Evolutionary conservation across 345 rosid genomes (phyloP), one percentile per base, ranked within the genome.

Genomic region (Heritiera fomes): DNA sequence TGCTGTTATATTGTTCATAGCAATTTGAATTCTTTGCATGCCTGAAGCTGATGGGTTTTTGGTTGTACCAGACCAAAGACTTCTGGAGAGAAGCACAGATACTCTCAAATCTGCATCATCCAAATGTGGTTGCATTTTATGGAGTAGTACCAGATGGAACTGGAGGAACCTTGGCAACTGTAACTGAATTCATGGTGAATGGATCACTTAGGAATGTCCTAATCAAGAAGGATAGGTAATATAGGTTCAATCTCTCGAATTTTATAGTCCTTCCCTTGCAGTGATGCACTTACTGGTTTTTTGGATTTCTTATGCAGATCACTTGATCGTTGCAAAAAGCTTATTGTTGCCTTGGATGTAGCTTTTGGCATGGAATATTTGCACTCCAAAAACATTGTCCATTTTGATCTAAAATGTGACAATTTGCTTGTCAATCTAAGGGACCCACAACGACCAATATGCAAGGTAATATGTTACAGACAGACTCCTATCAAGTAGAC

Each of bases 291-390:
- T 50, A 30, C 46, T 64, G 67, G 68, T 18, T 38, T 23, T 49
- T 67, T 55, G 34, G 75, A 41, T 77, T 78, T 70, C 75, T 73
- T 49, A 53, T 70, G 83, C 86, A 90, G 94, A 75, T 81, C 84
- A 81, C 89, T 91, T 30, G 94, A 87, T 77, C 41, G 62, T 52
- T 87, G 82, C 20, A 88, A 84, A 80, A 89, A 83, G 85, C 90
- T 87, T 75, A 82, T 87, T 71, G 87, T 89, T 49, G 94, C 92
- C 73, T 88, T 88, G 94, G 92, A 89, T 78, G 91, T 90, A 73
- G 92, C 94, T 83, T 91, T 91, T 84, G 94, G 94, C n/a, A 91
- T 91, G 94, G 94, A 91, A 84, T 91, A 91, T 84, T 70, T 91
- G 86, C 94, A 91, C 80, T 84, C 86, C 5, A 89, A 89, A 85